Conservation (phyloP, 2,329 filamentous ascomycete genomes). For the Fusarium begoniae region DNA sequence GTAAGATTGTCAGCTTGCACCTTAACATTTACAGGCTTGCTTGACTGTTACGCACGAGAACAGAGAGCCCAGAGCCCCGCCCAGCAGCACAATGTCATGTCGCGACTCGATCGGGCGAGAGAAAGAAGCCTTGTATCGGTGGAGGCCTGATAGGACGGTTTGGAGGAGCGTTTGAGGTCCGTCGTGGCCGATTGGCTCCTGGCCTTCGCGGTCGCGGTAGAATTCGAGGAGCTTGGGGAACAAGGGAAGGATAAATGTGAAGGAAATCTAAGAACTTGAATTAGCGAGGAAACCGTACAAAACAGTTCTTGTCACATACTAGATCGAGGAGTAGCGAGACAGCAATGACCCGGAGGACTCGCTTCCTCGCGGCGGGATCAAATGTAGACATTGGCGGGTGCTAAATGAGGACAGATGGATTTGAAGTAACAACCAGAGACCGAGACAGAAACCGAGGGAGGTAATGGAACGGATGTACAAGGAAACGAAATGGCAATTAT, state of each 20-base stretch:
- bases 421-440: neutral
- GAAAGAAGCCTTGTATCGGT: constrained; percentile 94
- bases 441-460: neutral
- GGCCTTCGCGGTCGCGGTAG: constrained; percentile 85
- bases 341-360: constrained; percentile 87
- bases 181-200: constrained; percentile 53
- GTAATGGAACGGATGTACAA: neutral
- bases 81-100: constrained; percentile 96
- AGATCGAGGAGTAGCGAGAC: constrained; percentile 89
- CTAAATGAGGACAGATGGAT: constrained; percentile 7
- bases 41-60: constrained; percentile 68
- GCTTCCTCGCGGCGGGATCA: constrained; percentile 72
- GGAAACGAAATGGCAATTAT: neutral
- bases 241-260: constrained; percentile 96
- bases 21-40: neutral
- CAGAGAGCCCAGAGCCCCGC: constrained; percentile 90
- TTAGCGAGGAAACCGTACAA: neutral
- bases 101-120: constrained; percentile 91
- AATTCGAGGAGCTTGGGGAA: constrained; percentile 96
- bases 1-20: constrained; percentile 3
- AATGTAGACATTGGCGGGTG: constrained; percentile 53
- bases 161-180: constrained; percentile 75
- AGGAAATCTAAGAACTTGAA: constrained; percentile 77
- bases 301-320: constrained; percentile 58
- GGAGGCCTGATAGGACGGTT: constrained; percentile 81